These are phyloP conservation scores for Jasminum sambac DNA, from an alignment of 257 asterid genomes.

Conservation along the genomic window DNA sequence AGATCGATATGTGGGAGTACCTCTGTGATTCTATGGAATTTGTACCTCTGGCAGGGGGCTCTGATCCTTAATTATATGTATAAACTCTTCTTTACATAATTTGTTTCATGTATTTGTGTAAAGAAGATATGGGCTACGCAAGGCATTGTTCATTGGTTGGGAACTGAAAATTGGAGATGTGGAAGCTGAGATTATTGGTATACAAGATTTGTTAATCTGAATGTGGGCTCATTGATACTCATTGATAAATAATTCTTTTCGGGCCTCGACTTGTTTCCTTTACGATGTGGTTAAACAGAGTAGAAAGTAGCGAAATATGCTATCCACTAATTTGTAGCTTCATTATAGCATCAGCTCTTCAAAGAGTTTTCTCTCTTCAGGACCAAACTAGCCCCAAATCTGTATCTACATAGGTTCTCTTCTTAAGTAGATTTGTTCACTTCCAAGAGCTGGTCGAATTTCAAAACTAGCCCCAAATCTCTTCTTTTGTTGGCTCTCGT, in stretches of 20 bases:
- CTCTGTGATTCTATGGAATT: neutral
- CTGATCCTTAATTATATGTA: neutral
- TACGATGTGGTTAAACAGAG: neutral
- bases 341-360: neutral
- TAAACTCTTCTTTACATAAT: neutral
- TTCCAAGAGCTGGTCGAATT: neutral
- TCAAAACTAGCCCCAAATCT: too few species aligned
- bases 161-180: neutral
- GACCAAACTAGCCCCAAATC: neutral
- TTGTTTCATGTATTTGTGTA: neutral
- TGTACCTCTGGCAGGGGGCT: neutral
- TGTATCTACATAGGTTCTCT: neutral
- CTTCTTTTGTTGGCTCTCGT: neutral
- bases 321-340: neutral
- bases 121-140: neutral
- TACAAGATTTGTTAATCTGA: neutral
- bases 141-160: neutral
- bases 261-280: too few species aligned
- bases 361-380: neutral
- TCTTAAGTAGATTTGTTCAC: neutral
- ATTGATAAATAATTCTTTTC: neutral
- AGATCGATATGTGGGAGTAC: neutral
- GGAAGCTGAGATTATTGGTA: neutral
- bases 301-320: neutral
- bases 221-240: neutral